Evolutionary conservation across 129 eudicot species (phyloP).

Genomic region (Arctium lappa): DNA sequence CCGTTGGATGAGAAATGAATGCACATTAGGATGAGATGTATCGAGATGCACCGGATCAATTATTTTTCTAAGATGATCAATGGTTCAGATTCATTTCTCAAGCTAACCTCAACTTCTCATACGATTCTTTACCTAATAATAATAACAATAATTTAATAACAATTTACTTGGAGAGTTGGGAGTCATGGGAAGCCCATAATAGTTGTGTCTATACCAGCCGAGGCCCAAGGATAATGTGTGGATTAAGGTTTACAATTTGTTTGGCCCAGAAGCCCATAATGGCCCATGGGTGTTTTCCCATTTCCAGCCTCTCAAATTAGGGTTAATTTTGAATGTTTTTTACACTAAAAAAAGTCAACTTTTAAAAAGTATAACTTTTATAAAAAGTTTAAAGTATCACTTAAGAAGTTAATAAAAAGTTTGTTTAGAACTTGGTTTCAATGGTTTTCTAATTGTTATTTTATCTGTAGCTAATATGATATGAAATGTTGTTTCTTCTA

Average conservation of each 20-base stretch:
- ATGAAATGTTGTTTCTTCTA: background rate
- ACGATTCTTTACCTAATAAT: no score
- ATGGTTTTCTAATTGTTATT: background rate
- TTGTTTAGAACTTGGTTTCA: background rate
- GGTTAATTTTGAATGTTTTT: background rate
- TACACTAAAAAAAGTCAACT: background rate
- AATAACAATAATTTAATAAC: background rate
- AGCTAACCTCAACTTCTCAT: no score
- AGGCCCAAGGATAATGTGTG: background rate
- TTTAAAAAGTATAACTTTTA: background rate
- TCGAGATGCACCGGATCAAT: no score
- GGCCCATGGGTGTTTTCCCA: background rate
- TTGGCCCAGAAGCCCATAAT: background rate
- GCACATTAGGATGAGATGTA: no score
- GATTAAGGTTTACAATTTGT: background rate
- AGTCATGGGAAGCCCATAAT: background rate
- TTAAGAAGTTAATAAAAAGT: background rate
- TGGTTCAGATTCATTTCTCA: no score
- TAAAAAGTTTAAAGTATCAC: background rate
- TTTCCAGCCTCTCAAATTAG: background rate
- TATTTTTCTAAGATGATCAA: no score
- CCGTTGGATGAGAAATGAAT: no score
- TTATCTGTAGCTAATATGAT: no score
- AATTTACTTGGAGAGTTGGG: background rate
- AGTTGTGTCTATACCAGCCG: background rate